Percentiles rank a stretch among this genome's conserved stretches.
Evolutionary conservation across 1,139 yeast genomes (phyloP).

Genomic region (Lodderomyces elongisporus): DNA sequence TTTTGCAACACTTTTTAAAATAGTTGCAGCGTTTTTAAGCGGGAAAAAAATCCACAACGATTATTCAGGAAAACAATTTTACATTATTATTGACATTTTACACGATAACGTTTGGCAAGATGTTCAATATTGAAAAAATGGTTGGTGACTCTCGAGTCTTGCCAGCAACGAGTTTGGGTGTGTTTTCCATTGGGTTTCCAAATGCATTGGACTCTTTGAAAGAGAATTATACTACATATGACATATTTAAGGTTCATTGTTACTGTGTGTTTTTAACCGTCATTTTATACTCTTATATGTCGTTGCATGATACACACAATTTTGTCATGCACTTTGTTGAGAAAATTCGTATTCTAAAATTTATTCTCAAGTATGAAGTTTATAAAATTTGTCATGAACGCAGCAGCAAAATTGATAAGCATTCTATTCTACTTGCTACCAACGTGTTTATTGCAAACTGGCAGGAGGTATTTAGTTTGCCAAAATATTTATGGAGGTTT

Average conservation of each 20-base stretch:
- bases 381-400: too few relatives aligned
- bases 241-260: slow-evolving; percentile 18
- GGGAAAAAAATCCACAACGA: too few relatives aligned
- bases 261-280: slow-evolving; percentile 14
- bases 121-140: too few relatives aligned
- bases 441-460: slow-evolving; percentile 7
- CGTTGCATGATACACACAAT: slow-evolving; percentile 4
- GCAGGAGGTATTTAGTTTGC: slow-evolving; percentile 6
- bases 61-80: too few relatives aligned
- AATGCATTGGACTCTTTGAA: slow-evolving; percentile 11
- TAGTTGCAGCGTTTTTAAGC: too few relatives aligned
- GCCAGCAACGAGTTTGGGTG: slow-evolving; percentile 12
- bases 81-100: too few relatives aligned
- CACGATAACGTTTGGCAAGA: too few relatives aligned
- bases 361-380: slow-evolving; percentile 9
- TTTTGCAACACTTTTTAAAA: too few relatives aligned
- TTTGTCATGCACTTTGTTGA: slow-evolving; percentile 7
- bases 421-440: slow-evolving; percentile 2
- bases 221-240: slow-evolving; percentile 16
- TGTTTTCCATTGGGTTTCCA: slow-evolving; percentile 8
- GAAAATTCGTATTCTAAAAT: slow-evolving; percentile 9
- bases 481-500: slow-evolving; percentile 8
- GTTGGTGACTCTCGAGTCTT: slow-evolving; percentile 11
- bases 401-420: too few relatives aligned
- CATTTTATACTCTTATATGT: slow-evolving; percentile 9